phyloP scores from a whole-genome alignment of 1,284 basidiomycete genomes.

The Kalmanozyma brasiliensis region DNA sequence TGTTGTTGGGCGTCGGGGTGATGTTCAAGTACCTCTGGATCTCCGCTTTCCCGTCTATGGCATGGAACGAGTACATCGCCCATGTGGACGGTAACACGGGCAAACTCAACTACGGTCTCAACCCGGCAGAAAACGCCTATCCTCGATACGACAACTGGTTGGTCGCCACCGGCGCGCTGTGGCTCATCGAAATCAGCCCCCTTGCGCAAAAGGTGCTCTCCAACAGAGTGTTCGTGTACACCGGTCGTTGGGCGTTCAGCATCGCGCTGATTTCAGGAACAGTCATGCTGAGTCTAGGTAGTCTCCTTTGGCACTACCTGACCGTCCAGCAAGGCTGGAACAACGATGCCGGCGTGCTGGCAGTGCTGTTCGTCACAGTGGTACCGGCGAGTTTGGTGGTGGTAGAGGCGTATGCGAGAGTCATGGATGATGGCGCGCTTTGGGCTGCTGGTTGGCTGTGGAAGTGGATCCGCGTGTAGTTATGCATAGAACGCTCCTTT shows the following conservation, averaged over 20 bases:
- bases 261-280: constrained; percentile 52
- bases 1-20: constrained; percentile 27
- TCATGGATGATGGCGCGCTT: constrained; percentile 40
- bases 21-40: constrained; percentile 58
- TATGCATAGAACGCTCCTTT: too few species aligned
- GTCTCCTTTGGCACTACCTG: constrained; percentile 28
- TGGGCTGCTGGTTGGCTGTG: constrained; percentile 38
- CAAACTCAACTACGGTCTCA: constrained; percentile 33
- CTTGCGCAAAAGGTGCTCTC: constrained; percentile 12
- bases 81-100: constrained; percentile 51
- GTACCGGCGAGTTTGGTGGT: constrained; percentile 29
- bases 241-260: constrained; percentile 47
- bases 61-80: constrained; percentile 32
- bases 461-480: constrained; percentile 38
- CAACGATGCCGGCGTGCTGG: constrained; percentile 22
- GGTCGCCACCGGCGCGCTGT: constrained; percentile 40
- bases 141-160: constrained; percentile 59
- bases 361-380: constrained; percentile 23
- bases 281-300: constrained; percentile 50
- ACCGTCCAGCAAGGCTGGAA: constrained; percentile 16
- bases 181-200: constrained; percentile 48
- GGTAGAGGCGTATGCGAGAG: constrained; percentile 29
- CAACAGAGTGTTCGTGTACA: constrained; percentile 16
- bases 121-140: constrained; percentile 26
- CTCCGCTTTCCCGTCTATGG: constrained; percentile 25